phyloP scores from a whole-genome alignment of 1,139 yeast genomes.

The Candida neerlandica region DNA sequence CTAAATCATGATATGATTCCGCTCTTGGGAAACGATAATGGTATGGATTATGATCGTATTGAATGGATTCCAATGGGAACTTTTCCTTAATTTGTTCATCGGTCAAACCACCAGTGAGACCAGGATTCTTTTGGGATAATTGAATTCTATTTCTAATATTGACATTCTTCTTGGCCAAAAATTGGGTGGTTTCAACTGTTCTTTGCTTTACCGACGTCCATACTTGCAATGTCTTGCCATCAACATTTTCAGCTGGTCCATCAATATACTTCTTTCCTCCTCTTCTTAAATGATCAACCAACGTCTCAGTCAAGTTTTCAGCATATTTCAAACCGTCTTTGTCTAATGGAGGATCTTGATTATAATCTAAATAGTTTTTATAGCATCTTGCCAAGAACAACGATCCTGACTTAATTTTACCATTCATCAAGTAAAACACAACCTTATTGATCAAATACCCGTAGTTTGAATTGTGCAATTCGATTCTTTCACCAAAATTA shows the following conservation, averaged over 20 bases:
- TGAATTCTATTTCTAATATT: slow-evolving; percentile 76
- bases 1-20: slow-evolving; percentile 94
- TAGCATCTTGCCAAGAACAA: slow-evolving; percentile 88
- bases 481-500: slow-evolving; percentile 87
- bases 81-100: slow-evolving; percentile 57
- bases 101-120: slow-evolving; percentile 73
- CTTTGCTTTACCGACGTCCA: slow-evolving; percentile 93
- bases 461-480: slow-evolving; percentile 76
- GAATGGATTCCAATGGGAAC: slow-evolving; percentile 72
- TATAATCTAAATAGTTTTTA: slow-evolving; percentile 55
- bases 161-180: slow-evolving; percentile 61
- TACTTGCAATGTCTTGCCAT: slow-evolving; percentile 61
- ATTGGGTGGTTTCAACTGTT: slow-evolving; percentile 77
- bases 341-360: slow-evolving; percentile 68
- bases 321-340: slow-evolving; percentile 60
- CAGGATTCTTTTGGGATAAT: slow-evolving; percentile 86
- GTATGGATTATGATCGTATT: slow-evolving; percentile 76
- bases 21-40: slow-evolving; percentile 91
- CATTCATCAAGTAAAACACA: slow-evolving; percentile 86
- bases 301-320: slow-evolving; percentile 39
- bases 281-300: slow-evolving; percentile 36
- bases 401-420: slow-evolving; percentile 80
- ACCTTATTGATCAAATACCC: slow-evolving; percentile 90
- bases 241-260: slow-evolving; percentile 45
- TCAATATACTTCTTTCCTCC: slow-evolving; percentile 33